A percentile compares a stretch with the other conserved stretches of the same genome.
Evolutionary conservation across 192 early-diverging fungal species (phyloP).

Genomic region (Linderina pennispora): DNA sequence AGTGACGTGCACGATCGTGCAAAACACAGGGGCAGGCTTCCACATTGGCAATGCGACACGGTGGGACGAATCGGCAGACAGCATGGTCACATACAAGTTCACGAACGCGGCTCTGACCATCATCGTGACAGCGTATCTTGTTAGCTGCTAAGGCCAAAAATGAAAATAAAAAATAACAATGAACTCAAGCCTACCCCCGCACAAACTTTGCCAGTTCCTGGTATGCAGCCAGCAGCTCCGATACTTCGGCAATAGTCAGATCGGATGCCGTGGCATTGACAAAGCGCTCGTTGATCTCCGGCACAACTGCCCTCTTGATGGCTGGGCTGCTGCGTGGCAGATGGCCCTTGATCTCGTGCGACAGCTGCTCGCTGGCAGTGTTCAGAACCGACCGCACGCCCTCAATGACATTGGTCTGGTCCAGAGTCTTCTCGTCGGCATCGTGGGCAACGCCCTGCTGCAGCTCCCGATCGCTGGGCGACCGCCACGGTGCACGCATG

Average conservation of each 20-base stretch:
- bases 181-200: conserved; percentile 1
- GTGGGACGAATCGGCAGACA: conserved; percentile 26
- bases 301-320: background rate
- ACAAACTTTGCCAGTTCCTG: conserved; percentile 28
- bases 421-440: conserved; percentile 3
- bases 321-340: conserved; percentile 7
- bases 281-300: conserved; percentile 14
- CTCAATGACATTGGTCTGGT: conserved; percentile 5
- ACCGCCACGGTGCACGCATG: conserved; percentile 14
- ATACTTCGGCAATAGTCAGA: conserved; percentile 30
- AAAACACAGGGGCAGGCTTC: conserved; percentile 31
- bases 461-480: conserved; percentile 25
- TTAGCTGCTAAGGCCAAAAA: conserved; percentile 1
- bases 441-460: background rate
- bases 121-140: conserved; percentile 25
- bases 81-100: conserved; percentile 17
- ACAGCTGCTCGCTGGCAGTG: conserved; percentile 32
- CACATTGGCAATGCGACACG: conserved; percentile 21
- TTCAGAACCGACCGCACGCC: conserved; percentile 17
- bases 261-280: conserved; percentile 6
- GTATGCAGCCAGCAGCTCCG: conserved; percentile 29
- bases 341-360: conserved; percentile 33
- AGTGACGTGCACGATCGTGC: conserved; percentile 34
- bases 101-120: conserved; percentile 20
- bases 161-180: background rate